Conservation (phyloP, 768 basidiomycete genomes). For the Calocera cornea region DNA sequence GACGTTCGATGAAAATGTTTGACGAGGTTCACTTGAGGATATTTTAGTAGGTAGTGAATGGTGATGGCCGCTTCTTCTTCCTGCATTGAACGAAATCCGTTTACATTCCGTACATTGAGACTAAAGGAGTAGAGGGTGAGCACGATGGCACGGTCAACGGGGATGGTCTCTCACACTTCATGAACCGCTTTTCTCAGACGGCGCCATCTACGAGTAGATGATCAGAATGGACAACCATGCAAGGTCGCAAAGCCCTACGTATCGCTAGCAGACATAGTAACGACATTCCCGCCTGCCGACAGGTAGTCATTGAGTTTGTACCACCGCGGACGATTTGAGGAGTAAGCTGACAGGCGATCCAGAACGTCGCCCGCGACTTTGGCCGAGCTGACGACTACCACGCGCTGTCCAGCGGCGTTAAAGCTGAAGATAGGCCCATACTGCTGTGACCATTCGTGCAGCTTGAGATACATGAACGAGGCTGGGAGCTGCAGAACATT, state of each 20-base stretch:
- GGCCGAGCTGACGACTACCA: not conserved
- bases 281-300: not conserved
- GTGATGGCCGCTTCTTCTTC: not conserved
- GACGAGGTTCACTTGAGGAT: not conserved
- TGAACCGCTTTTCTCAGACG: not conserved
- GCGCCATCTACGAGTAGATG: not conserved
- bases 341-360: not conserved
- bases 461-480: not conserved
- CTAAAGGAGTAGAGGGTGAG: not conserved
- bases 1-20: not conserved
- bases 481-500: constrained; percentile 10
- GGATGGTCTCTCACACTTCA: not conserved
- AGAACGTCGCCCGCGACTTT: not conserved
- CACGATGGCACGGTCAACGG: not conserved
- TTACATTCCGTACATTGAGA: not conserved
- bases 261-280: not conserved
- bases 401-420: not conserved
- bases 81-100: not conserved
- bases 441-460: constrained; percentile 10
- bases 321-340: not conserved
- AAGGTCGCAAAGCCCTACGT: not conserved
- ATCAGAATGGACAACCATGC: not conserved
- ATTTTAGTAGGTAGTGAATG: not conserved
- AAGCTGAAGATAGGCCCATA: constrained; percentile 7
- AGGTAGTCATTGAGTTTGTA: not conserved